Percentiles rank a stretch among this genome's conserved stretches.
Evolutionary conservation across 2,329 filamentous ascomycete genomes (phyloP).

Genomic region (Harringtonia aguacate): DNA sequence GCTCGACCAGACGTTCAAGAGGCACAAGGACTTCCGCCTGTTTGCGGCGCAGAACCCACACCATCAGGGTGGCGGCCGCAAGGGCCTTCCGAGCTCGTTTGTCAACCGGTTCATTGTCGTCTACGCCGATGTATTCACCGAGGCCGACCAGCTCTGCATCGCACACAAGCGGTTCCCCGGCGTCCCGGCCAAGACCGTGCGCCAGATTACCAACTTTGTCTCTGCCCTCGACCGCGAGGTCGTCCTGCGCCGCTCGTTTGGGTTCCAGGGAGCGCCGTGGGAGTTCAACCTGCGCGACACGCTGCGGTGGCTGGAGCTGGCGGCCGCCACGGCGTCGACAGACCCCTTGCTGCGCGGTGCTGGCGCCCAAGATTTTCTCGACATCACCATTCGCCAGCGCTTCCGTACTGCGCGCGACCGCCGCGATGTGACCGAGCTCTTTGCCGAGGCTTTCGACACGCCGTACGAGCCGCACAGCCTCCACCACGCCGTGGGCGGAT

Average conservation of each 20-base stretch:
- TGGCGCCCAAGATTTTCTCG: conserved; percentile 60
- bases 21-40: conserved; percentile 81
- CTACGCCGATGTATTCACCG: conserved; percentile 81
- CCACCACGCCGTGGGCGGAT: conserved; percentile 57
- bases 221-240: conserved; percentile 66
- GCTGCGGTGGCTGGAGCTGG: conserved; percentile 72
- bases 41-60: conserved; percentile 98
- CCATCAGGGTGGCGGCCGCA: conserved; percentile 90
- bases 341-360: conserved; percentile 43
- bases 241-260: conserved; percentile 45
- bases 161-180: conserved; percentile 66
- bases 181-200: conserved; percentile 47
- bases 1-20: conserved; percentile 84
- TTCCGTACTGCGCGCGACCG: conserved; percentile 69
- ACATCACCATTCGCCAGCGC: conserved; percentile 75
- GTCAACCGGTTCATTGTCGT: conserved; percentile 98
- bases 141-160: conserved; percentile 72
- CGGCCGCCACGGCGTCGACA: conserved; percentile 23
- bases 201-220: conserved; percentile 68
- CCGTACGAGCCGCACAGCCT: conserved; percentile 49
- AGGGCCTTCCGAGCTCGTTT: conserved; percentile 89
- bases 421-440: conserved; percentile 52
- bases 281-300: conserved; percentile 92
- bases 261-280: conserved; percentile 68
- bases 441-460: conserved; percentile 50